These are phyloP conservation scores for Nannochloris sp. DNA, from an alignment of 139 green algal species.

Conservation along the genomic window DNA sequence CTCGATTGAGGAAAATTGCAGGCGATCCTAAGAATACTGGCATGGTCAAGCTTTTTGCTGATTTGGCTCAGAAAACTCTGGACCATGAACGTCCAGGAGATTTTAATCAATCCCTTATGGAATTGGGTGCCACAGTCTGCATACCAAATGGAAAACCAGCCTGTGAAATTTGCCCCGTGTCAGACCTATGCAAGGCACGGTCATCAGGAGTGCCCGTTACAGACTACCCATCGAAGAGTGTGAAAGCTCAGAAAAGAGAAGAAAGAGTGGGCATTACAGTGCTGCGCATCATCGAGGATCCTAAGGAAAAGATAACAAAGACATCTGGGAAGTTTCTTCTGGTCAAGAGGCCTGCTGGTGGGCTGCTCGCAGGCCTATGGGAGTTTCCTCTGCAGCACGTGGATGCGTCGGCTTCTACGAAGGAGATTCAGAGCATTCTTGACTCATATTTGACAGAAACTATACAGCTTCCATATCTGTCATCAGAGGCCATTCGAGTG, in stretches of 20 bases:
- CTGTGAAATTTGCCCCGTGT: constrained; percentile 67
- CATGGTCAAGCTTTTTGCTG: constrained; percentile 20
- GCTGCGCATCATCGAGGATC: constrained; percentile 21
- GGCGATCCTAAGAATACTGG: constrained; percentile 22
- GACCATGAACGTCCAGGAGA: constrained; percentile 65
- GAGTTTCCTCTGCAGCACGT: constrained; percentile 48
- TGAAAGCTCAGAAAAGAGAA: constrained; percentile 43
- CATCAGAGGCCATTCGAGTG: constrained; percentile 6
- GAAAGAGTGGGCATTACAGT: constrained; percentile 48
- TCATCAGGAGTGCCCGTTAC: constrained; percentile 23
- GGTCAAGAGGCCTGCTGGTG: constrained; percentile 42
- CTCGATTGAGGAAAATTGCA: constrained; percentile 34
- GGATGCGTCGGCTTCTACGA: neutral
- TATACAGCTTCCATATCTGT: neutral
- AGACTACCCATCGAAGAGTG: constrained; percentile 43
- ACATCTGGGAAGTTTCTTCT: constrained; percentile 33
- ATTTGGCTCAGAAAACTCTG: constrained; percentile 53
- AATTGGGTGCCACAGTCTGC: constrained; percentile 88
- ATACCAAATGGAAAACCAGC: constrained; percentile 44
- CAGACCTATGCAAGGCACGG: constrained; percentile 34
- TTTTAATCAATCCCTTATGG: constrained; percentile 98
- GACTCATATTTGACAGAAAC: neutral
- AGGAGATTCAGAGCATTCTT: neutral
- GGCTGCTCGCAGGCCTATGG: constrained; percentile 64
- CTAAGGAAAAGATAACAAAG: neutral